Conservation (phyloP, 2,329 filamentous ascomycete genomes). For the Fusarium illudens region DNA sequence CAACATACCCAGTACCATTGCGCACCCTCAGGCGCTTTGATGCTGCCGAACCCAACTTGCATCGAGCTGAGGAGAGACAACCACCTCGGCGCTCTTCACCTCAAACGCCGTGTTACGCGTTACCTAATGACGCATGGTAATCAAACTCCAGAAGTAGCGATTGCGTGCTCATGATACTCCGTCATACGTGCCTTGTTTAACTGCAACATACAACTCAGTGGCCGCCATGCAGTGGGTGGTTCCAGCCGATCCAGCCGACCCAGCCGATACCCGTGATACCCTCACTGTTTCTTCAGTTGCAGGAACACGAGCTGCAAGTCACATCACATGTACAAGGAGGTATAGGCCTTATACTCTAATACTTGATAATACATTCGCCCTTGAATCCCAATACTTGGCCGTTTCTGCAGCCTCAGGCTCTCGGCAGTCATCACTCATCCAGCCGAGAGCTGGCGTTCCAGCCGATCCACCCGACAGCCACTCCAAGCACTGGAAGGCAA, state of each 20-base stretch:
- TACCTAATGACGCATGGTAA: not conserved
- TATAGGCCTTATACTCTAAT: not conserved
- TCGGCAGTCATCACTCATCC: not conserved
- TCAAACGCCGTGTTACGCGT: not conserved
- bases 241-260: constrained; percentile 2
- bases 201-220: not conserved
- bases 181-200: not conserved
- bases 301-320: not conserved
- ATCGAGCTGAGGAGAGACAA: not conserved
- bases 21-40: too few species aligned
- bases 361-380: not conserved
- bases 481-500: not conserved
- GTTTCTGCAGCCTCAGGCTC: not conserved
- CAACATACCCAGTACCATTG: too few species aligned
- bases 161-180: not conserved
- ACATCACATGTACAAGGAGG: not conserved
- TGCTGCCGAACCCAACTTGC: too few species aligned
- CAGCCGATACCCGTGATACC: not conserved
- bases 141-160: not conserved
- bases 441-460: not conserved
- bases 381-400: not conserved
- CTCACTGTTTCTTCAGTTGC: not conserved
- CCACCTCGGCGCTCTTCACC: not conserved
- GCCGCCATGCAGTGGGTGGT: not conserved
- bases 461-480: not conserved